Evolutionary conservation across 768 basidiomycete genomes (phyloP).

Genomic region (Lactarius akahatsu): DNA sequence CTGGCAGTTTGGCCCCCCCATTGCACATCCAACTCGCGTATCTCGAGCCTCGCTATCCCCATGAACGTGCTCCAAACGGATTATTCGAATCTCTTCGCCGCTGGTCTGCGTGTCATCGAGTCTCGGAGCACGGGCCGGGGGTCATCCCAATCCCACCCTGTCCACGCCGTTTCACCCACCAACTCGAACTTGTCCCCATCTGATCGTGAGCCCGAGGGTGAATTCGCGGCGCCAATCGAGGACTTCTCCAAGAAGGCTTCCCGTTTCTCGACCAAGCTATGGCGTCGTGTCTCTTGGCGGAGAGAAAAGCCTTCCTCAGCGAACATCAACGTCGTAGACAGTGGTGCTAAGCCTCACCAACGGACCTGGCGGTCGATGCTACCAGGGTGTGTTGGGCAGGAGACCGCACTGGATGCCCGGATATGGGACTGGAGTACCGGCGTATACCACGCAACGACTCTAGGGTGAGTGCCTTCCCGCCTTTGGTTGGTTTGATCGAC

Average conservation of each 20-base stretch:
- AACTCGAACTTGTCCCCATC: neutral
- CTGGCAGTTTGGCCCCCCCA: neutral
- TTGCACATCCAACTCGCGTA: neutral
- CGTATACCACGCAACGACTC: slow-evolving; percentile 7
- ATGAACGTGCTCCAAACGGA: slow-evolving; percentile 22
- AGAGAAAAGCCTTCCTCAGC: neutral
- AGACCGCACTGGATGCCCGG: slow-evolving; percentile 14
- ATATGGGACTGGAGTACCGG: slow-evolving; percentile 24
- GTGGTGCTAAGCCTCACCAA: neutral
- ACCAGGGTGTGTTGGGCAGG: slow-evolving; percentile 6
- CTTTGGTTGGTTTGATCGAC: neutral
- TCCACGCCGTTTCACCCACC: neutral
- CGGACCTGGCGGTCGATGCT: slow-evolving; percentile 7
- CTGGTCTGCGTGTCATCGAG: slow-evolving; percentile 26
- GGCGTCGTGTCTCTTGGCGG: neutral
- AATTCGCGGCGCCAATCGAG: neutral
- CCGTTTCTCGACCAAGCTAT: slow-evolving; percentile 14
- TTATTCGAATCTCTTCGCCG: slow-evolving; percentile 28
- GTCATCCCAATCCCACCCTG: neutral
- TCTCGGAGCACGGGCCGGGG: slow-evolving; percentile 12
- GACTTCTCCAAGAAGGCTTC: slow-evolving; percentile 11
- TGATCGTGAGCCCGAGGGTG: neutral
- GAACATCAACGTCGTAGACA: neutral
- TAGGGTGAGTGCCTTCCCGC: slow-evolving; percentile 14
- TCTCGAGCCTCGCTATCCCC: neutral